Evolutionary conservation across 2,329 filamentous ascomycete species (phyloP).

Genomic region (Zymoseptoria ardabiliae): DNA sequence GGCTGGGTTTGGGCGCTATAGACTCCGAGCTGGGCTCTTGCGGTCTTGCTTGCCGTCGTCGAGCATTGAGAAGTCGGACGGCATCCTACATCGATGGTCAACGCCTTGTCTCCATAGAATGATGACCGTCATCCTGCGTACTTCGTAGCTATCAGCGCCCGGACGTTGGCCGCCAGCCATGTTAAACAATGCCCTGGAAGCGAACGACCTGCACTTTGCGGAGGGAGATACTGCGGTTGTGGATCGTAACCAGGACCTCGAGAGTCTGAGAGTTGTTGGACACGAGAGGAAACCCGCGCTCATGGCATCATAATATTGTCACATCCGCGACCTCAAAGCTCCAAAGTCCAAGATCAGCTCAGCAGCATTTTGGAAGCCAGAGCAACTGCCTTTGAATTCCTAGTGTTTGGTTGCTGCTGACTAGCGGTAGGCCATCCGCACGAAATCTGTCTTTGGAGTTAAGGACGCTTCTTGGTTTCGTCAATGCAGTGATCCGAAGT

Average conservation of each 20-base stretch:
- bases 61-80: not conserved
- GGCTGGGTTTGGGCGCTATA: not conserved
- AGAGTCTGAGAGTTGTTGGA: not conserved
- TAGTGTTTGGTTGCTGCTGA: too few species aligned
- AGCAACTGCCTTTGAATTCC: too few species aligned
- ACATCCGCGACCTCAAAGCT: too few species aligned
- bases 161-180: not conserved
- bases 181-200: not conserved
- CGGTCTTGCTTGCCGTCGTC: not conserved
- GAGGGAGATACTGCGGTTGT: not conserved
- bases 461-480: too few species aligned
- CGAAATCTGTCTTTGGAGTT: too few species aligned
- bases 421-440: too few species aligned
- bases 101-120: not conserved
- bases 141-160: not conserved
- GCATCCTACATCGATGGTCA: conserved; percentile 2
- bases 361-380: too few species aligned
- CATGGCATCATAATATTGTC: not conserved
- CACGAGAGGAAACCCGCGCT: not conserved
- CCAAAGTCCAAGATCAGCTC: too few species aligned
- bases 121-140: not conserved
- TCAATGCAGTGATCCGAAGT: too few species aligned
- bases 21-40: not conserved
- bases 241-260: not conserved
- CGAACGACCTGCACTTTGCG: not conserved